Evolutionary conservation across 768 basidiomycete species (phyloP).

Genomic region (Kwoniella dendrophila): DNA sequence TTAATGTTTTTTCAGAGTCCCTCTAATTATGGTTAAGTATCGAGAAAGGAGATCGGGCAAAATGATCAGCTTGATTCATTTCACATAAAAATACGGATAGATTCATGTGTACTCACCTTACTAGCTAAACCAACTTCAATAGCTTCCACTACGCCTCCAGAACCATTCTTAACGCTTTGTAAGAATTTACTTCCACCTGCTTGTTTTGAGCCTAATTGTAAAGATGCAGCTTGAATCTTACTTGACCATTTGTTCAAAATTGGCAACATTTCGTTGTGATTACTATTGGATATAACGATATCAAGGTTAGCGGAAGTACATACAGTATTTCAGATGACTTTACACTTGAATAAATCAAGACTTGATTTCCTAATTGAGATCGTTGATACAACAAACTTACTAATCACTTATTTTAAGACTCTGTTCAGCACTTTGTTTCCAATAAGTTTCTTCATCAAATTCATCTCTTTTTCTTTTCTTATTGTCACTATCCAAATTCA

Average conservation of each 20-base stretch:
- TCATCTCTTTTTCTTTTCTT: constrained; percentile 41
- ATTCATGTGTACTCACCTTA: constrained; percentile 36
- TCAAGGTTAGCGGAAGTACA: too few relatives aligned
- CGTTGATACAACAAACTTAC: constrained; percentile 37
- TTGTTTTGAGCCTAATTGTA: constrained; percentile 65
- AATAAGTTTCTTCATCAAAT: constrained; percentile 37
- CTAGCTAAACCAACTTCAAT: constrained; percentile 70
- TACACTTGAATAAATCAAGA: too few relatives aligned
- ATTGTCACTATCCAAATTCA: constrained; percentile 12
- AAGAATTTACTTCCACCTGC: constrained; percentile 61
- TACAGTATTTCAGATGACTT: too few relatives aligned
- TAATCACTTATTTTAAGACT: constrained; percentile 37
- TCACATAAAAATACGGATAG: too few relatives aligned
- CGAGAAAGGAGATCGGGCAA: background rate
- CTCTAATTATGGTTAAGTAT: constrained; percentile 14
- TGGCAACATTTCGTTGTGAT: constrained; percentile 72
- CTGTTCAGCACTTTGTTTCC: constrained; percentile 37
- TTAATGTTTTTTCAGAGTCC: constrained; percentile 33
- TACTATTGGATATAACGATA: constrained; percentile 50
- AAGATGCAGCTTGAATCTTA: constrained; percentile 90
- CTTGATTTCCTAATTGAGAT: background rate
- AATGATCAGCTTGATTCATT: background rate
- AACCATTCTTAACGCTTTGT: constrained; percentile 56
- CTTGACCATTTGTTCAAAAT: constrained; percentile 92
- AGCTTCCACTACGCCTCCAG: constrained; percentile 64